These are phyloP conservation scores for Penicillium sp. DNA, from an alignment of 2,329 filamentous ascomycete genomes.

Conservation along the genomic window DNA sequence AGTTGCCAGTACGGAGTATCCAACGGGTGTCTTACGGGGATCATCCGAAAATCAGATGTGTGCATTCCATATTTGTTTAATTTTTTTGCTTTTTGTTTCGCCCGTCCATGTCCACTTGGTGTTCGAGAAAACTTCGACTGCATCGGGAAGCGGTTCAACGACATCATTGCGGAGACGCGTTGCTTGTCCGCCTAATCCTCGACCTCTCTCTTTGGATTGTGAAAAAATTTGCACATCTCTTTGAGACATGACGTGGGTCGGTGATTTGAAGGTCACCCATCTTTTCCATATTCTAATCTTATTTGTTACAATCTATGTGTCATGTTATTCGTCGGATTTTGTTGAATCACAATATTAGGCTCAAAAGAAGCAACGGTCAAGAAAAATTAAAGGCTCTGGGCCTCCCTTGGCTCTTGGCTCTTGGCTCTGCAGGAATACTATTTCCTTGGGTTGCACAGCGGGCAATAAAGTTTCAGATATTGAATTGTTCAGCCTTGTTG, in stretches of 20 bases:
- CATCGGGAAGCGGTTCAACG: constrained; percentile 2
- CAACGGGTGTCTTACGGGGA: not conserved
- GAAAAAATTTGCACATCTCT: not conserved
- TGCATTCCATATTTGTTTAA: not conserved
- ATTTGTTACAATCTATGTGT: constrained; percentile 1
- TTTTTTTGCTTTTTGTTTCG: not conserved
- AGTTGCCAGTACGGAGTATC: not conserved
- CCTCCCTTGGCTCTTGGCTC: not conserved
- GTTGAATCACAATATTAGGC: not conserved
- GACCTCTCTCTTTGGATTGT: not conserved
- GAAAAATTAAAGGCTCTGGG: not conserved
- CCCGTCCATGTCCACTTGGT: not conserved
- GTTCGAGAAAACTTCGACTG: constrained; percentile 10
- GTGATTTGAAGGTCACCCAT: not conserved
- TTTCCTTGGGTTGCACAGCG: not conserved
- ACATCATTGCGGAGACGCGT: constrained; percentile 12
- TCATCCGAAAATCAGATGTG: not conserved
- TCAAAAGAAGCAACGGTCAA: constrained; percentile 4
- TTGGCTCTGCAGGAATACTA: constrained; percentile 1
- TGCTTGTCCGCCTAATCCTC: not conserved
- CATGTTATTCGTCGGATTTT: not conserved
- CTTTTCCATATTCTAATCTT: not conserved
- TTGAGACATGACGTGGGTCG: constrained; percentile 4
- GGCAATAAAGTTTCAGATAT: not conserved
- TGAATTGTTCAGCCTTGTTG: not conserved